phyloP scores from a whole-genome alignment of 2,329 filamentous ascomycete species.

The Pseudopithomyces chartarum region DNA sequence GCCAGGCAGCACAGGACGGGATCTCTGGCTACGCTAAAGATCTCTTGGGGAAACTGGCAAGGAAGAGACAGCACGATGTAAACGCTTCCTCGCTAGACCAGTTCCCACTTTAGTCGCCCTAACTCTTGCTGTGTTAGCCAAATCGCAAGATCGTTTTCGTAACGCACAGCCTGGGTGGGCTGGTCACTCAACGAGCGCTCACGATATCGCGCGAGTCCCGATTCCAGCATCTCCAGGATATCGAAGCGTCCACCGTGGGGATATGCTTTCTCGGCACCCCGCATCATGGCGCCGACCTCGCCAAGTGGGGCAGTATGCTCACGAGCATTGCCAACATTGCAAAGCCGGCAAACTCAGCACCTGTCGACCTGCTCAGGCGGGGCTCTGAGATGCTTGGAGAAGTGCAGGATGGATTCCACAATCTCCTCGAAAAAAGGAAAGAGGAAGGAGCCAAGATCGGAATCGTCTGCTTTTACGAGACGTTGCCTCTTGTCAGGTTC shows the following conservation, averaged over 20 bases:
- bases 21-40: slow-evolving; percentile 6
- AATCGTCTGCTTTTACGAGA: too few species aligned
- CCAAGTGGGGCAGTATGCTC: slow-evolving; percentile 8
- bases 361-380: too few species aligned
- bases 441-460: too few species aligned
- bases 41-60: slow-evolving; percentile 8
- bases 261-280: slow-evolving; percentile 17
- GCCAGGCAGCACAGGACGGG: background rate
- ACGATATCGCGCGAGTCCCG: background rate
- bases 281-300: slow-evolving; percentile 13
- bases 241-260: slow-evolving; percentile 1
- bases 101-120: too few species aligned
- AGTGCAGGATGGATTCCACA: too few species aligned
- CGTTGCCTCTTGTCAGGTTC: too few species aligned
- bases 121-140: too few species aligned
- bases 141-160: slow-evolving; percentile 1
- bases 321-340: background rate
- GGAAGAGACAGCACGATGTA: background rate
- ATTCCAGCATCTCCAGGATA: background rate
- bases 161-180: slow-evolving; percentile 16
- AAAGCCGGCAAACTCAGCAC: background rate
- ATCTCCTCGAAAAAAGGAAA: too few species aligned
- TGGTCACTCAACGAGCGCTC: slow-evolving; percentile 13
- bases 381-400: too few species aligned
- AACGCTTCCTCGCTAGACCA: too few species aligned